A percentile compares a stretch with the other conserved stretches of the same genome.
Evolutionary conservation across 2,329 filamentous ascomycete genomes (phyloP).

Genomic region (Tolypocladium inflatum): DNA sequence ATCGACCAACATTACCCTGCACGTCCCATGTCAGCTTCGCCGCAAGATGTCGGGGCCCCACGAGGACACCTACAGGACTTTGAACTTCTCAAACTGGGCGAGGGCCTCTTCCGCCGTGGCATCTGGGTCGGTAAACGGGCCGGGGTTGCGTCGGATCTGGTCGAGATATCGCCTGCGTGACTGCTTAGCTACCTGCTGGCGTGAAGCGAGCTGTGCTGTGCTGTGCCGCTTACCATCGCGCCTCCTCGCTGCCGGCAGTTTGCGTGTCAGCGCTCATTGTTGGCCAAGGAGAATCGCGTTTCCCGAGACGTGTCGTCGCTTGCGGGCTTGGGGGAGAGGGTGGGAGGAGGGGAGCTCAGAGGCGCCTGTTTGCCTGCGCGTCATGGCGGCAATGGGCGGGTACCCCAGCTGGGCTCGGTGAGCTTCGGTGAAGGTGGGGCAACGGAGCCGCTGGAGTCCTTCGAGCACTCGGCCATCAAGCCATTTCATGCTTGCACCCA

Average conservation of each 20-base stretch:
- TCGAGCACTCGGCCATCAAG: neutral
- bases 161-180: conserved; percentile 69
- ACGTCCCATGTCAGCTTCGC: neutral
- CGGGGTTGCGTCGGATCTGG: conserved; percentile 63
- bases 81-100: conserved; percentile 55
- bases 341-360: neutral
- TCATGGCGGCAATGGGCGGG: no score
- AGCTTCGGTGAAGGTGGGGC: conserved; percentile 24
- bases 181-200: neutral
- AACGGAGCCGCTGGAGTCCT: neutral
- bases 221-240: conserved; percentile 22
- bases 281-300: neutral
- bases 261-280: conserved; percentile 17
- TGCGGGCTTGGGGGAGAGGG: neutral
- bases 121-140: conserved; percentile 70
- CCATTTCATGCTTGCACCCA: neutral
- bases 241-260: conserved; percentile 13
- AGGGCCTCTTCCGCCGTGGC: conserved; percentile 42
- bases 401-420: conserved; percentile 14
- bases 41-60: neutral
- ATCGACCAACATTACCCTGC: conserved; percentile 40
- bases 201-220: neutral
- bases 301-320: neutral
- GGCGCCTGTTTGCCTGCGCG: neutral
- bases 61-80: conserved; percentile 55